phyloP scores from a whole-genome alignment of 768 basidiomycete genomes.

The Phylloporus sp. region DNA sequence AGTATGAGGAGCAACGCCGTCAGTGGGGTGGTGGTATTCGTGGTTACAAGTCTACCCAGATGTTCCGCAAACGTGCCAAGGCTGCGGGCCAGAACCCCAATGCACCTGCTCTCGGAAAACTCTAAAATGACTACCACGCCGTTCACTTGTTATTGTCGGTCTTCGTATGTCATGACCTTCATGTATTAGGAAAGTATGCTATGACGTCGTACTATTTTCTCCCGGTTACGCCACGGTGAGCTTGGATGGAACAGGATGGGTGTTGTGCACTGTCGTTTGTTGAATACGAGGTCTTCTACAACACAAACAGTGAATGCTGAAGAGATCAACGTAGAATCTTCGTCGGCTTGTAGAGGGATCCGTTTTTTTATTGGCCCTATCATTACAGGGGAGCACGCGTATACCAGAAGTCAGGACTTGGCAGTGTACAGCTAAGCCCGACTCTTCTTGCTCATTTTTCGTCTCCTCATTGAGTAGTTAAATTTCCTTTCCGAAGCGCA shows the following conservation, averaged over 20 bases:
- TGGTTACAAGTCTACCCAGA: constrained; percentile 91
- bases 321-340: too few relatives aligned
- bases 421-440: too few relatives aligned
- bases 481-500: too few relatives aligned
- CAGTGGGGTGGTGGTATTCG: constrained; percentile 96
- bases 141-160: background rate
- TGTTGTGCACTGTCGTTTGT: background rate
- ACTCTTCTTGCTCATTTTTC: too few relatives aligned
- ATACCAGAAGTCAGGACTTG: too few relatives aligned
- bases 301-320: too few relatives aligned
- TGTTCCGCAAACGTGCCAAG: constrained; percentile 92
- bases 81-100: constrained; percentile 67
- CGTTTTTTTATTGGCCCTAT: too few relatives aligned
- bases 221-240: constrained; percentile 4
- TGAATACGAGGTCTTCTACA: too few relatives aligned
- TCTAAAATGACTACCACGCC: constrained; percentile 36
- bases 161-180: constrained; percentile 11
- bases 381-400: too few relatives aligned
- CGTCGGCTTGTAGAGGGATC: too few relatives aligned
- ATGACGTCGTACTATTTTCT: constrained; percentile 7
- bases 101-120: constrained; percentile 56
- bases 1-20: constrained; percentile 87
- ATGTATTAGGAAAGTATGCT: constrained; percentile 19
- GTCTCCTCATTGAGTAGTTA: too few relatives aligned
- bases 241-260: background rate